A percentile compares a stretch with the other conserved stretches of the same genome.
These are phyloP conservation scores for Protomyces pachydermus DNA, from an alignment of 1,139 yeast genomes.

Conservation along the genomic window DNA sequence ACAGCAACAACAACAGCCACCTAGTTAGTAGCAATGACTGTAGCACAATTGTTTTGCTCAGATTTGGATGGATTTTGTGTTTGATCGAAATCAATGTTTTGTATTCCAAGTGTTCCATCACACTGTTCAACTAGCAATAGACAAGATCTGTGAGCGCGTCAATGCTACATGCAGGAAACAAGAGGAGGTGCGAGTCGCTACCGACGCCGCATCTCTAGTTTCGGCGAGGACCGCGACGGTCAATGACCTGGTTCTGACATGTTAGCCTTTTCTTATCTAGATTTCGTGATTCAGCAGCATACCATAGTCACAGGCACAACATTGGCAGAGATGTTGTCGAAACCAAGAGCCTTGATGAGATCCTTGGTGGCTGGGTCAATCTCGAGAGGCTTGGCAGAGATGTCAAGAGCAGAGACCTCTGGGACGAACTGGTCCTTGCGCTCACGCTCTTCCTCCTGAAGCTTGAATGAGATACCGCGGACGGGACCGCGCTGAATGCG, in stretches of 20 bases:
- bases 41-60: too few relatives aligned
- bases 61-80: too few relatives aligned
- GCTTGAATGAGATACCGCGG: constrained; percentile 99
- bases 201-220: neutral
- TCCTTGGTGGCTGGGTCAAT: constrained; percentile 98
- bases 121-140: too few relatives aligned
- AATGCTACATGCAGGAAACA: neutral
- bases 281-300: neutral
- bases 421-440: constrained; percentile 99
- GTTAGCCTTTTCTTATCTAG: neutral
- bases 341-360: constrained; percentile 92
- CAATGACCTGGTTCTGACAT: neutral
- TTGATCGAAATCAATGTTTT: too few relatives aligned
- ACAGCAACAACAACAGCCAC: neutral
- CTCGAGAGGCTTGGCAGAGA: constrained; percentile 92
- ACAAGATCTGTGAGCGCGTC: too few relatives aligned
- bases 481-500: constrained; percentile 99
- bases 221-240: constrained; percentile 2
- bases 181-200: neutral
- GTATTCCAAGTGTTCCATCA: too few relatives aligned
- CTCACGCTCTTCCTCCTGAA: constrained; percentile 99
- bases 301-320: constrained; percentile 25
- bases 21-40: too few relatives aligned
- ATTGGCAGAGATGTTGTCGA: constrained; percentile 75
- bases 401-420: constrained; percentile 99